These are phyloP conservation scores for Hirsutella minnesotensis DNA, from an alignment of 2,329 filamentous ascomycete species.

Conservation along the genomic window DNA sequence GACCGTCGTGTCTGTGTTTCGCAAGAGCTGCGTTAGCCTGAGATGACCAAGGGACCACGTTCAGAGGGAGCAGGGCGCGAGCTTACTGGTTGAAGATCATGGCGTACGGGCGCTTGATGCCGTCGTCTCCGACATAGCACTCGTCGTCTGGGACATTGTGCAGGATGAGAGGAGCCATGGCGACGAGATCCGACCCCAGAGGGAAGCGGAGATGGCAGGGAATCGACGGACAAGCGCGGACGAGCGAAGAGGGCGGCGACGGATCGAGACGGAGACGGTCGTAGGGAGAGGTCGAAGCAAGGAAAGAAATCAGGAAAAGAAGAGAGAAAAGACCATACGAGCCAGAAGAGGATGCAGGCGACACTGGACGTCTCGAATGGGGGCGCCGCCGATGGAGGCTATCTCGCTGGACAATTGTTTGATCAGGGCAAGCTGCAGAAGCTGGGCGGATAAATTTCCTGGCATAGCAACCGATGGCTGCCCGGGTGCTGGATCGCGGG, in stretches of 20 bases:
- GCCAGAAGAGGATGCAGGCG: background rate
- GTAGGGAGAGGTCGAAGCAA: background rate
- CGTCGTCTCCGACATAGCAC: constrained; percentile 54
- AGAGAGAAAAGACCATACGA: background rate
- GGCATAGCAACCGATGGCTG: constrained; percentile 2
- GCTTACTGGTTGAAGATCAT: constrained; percentile 53
- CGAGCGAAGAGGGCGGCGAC: too few relatives aligned
- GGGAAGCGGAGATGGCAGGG: background rate
- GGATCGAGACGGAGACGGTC: background rate
- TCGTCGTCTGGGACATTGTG: constrained; percentile 60
- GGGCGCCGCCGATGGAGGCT: background rate
- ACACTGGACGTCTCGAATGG: background rate
- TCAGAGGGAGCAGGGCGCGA: background rate
- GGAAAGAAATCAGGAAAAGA: background rate
- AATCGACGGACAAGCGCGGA: too few relatives aligned
- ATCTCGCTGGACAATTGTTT: background rate
- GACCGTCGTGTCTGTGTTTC: constrained; percentile 38
- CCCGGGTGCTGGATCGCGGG: too few relatives aligned
- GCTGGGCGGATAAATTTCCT: constrained; percentile 2
- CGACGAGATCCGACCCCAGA: too few relatives aligned
- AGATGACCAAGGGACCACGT: background rate
- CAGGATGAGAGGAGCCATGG: constrained; percentile 53
- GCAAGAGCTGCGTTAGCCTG: background rate
- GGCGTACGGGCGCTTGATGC: constrained; percentile 52
- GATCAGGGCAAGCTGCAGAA: background rate